Evolutionary conservation across 2,329 filamentous ascomycete genomes (phyloP).

Genomic region (Lecanicillium sp.): DNA sequence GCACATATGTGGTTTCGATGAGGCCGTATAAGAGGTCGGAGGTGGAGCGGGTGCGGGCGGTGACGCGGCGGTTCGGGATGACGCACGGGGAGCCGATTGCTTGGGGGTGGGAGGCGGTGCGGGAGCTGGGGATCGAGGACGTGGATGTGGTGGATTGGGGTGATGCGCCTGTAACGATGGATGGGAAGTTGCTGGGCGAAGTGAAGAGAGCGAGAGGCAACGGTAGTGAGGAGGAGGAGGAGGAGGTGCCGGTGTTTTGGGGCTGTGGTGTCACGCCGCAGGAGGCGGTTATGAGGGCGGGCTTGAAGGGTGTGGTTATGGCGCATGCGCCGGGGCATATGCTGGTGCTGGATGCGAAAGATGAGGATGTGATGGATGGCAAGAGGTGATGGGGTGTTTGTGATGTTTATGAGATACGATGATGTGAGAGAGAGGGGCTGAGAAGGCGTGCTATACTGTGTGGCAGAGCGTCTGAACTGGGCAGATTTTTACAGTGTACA

Average conservation of each 20-base stretch:
- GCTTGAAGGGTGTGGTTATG: constrained; percentile 50
- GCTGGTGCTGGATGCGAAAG: constrained; percentile 49
- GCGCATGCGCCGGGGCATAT: constrained; percentile 58
- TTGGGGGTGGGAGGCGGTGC: constrained; percentile 56
- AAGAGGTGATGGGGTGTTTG: neutral
- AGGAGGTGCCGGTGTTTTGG: constrained; percentile 52
- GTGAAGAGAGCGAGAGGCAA: no score
- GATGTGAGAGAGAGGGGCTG: neutral
- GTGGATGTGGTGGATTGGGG: constrained; percentile 52
- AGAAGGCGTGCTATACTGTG: no score
- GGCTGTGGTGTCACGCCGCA: constrained; percentile 63
- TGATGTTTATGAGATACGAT: no score
- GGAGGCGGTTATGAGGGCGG: constrained; percentile 53
- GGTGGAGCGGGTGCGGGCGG: constrained; percentile 45
- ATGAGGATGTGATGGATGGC: constrained; percentile 29
- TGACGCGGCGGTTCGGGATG: constrained; percentile 48
- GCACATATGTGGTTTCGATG: constrained; percentile 58
- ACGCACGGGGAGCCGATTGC: constrained; percentile 61
- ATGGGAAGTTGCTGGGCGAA: no score
- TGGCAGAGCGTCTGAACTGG: no score
- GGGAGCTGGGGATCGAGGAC: constrained; percentile 47
- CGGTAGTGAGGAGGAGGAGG: constrained; percentile 25
- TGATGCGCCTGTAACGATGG: constrained; percentile 37
- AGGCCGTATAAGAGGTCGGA: constrained; percentile 46
- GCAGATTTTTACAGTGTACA: no score